Evolutionary conservation across 202 grass and related monocot genomes (phyloP).

Genomic region (Sporobolus alterniflorus): DNA sequence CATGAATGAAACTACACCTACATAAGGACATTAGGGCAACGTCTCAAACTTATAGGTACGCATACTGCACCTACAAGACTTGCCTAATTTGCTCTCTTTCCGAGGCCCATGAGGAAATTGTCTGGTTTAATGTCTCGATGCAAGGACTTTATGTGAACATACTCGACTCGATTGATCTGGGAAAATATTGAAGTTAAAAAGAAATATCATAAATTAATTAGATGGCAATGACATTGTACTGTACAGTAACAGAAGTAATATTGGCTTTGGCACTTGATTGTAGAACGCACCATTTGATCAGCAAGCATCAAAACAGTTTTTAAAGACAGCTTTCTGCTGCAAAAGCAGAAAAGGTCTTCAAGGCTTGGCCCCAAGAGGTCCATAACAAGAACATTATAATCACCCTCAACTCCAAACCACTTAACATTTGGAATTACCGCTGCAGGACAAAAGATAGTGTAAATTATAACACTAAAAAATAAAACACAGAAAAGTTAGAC

Average conservation of each 20-base stretch:
- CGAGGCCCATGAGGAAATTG: conserved; percentile 73
- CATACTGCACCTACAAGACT: conserved; percentile 4
- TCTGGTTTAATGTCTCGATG: conserved; percentile 74
- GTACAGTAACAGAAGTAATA: background rate
- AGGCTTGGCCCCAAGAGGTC: conserved; percentile 81
- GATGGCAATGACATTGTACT: background rate
- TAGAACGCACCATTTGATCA: conserved; percentile 83
- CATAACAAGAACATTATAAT: conserved; percentile 95
- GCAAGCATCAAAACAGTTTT: conserved; percentile 97
- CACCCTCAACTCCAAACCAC: conserved; percentile 92
- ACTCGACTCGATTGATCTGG: conserved; percentile 71
- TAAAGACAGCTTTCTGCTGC: conserved; percentile 70
- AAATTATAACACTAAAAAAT: background rate
- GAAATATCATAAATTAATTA: background rate
- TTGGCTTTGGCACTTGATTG: background rate
- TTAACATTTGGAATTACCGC: conserved; percentile 83
- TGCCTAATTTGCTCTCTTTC: conserved; percentile 57
- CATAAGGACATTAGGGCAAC: background rate
- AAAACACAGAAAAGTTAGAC: background rate
- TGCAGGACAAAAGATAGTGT: conserved; percentile 34
- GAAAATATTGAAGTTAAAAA: conserved; percentile 20
- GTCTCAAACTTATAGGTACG: conserved; percentile 1
- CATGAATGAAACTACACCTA: background rate
- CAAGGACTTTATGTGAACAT: conserved; percentile 52
- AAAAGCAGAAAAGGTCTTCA: conserved; percentile 86